Base-by-base conservation (phyloP, 129 eudicot species). In the Lactuca sativa region DNA sequence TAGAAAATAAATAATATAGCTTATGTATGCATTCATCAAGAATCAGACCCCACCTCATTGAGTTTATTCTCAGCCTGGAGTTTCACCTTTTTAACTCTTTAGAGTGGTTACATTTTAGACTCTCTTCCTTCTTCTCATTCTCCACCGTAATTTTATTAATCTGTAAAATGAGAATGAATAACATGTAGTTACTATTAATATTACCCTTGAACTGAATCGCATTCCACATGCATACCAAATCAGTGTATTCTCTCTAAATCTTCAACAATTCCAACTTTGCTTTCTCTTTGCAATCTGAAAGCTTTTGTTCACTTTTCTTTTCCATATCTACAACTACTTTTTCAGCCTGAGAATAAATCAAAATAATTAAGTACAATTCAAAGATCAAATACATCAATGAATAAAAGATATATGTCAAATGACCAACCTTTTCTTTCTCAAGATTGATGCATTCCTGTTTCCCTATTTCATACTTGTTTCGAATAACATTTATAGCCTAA, bases 401-500 rank as follows among this genome's bases (percentile, higher is more conserved):
- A 11, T 44, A 75, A 9, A 76, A 51, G 41, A 69, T 60, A 44
- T 11, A 44, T 38, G 15, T 9, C 2, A 53, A 77, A 16, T 15
- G 48, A 58, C 77, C 34, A 31, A 90, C 99, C 99, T 95, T 90
- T 80, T 85, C 96, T 80, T 87, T 87, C 81, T 90, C 97, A 65
- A 87, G 73, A 57, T 80, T 87, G 62, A 85, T 58, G 48, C 82
- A 82, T 71, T 85, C 97, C 79, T 72, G 88, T 81, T 90, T 93
- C 74, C 90, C 99, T 67, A 69, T 79, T 80, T 93, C 99, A 77
- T 80, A 87, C 87, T 79, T 93, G 83, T 81, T 87, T 66, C 88
- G 83, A 47, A 93, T 93, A 44, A 87, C 95, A 80, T 83, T 93
- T 18, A 90, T 93, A 47, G 95, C 99, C 97, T 93, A 79, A 77